Evolutionary conservation across 108 stramenopile species (phyloP), one percentile per base, ranked within the genome.

Genomic region (Conticribra weissflogii): DNA sequence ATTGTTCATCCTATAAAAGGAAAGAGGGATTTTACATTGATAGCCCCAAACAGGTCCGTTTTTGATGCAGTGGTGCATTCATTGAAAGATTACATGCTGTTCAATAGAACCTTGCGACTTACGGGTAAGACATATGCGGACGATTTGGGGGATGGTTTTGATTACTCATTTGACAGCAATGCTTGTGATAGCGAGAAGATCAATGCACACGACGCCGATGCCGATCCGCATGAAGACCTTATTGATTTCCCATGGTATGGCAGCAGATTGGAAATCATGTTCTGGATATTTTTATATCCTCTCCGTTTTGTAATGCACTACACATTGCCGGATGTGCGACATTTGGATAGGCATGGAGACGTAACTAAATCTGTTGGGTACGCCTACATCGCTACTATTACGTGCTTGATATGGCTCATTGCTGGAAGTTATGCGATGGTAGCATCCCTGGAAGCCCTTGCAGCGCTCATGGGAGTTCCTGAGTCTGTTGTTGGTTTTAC

Each of bases 401-500:
- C 62, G 67, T 85, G 90, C 52, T 62, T 88, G 7, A 63, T 84
- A 15, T 92, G 87, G 86, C 63, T 92, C 33, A 74, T 88, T 33
- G 21, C 83, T 22, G 88, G 84, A 33, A 81, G 81, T 29, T 92
- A 85, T 32, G 64, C 74, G 54, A 88, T 88, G 90, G 90, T 92
- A 8, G 63, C 85, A 27, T 92, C 90, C 5, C 71, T 92, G 12
- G 90, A 92, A 60, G n/a, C 21, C 3, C 61, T 92, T 14, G 90
- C 86, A 28, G 85, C 71, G 15, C 3, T 85, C n/a, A 58, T 91
- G 54, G 82, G 84, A 33, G 86, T 92, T 25, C 86, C 90, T 19
- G 81, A 86, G 70, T 66, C 85, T 14, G 66, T 95, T 14, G 78
- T 92, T 61, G 94, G 94, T 7, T 75, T 88, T 29, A 95, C 94